Evolutionary conservation across 306 rosid species (phyloP), one percentile per base, ranked within the genome.

Genomic region (Urtica urens): DNA sequence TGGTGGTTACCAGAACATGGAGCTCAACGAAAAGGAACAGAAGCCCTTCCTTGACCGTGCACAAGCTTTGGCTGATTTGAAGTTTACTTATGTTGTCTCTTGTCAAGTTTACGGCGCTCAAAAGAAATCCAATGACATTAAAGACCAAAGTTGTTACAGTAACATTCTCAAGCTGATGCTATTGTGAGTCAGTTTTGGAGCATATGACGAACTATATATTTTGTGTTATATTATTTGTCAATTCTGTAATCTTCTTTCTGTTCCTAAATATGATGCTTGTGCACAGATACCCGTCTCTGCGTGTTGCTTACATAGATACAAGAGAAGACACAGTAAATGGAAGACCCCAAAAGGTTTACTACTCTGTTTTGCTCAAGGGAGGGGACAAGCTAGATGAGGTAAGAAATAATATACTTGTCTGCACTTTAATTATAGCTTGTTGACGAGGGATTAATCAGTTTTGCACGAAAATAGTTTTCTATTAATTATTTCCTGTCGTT

Each of bases 301-400:
- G 99, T 13, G 81, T 90, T 59, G 99, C 99, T 58, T 90, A 90
- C 72, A 79, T 90, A 29, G 99, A 90, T 73, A 82, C 72, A 75
- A 53, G 64, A 38, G 99, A 81, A 61, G 79, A 73, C 49, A 37
- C 76, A 14, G 68, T 64, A 61, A 51, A 42, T 29, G 78, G 76
- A 60, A 72, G 55, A 68, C 10, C 62, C 29, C 73, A 71, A 51
- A 81, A 77, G 63, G 25, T 52, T 19, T 71, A 77, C 62, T 85
- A 42, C 61, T 90, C 99, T 33, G 95, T 90, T 73, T 83, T 90
- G 59, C 85, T 90, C 72, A 90, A 90, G 80, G 99, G 99, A 59
- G 87, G 83, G 46, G 82, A 85, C 46, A 85, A 73, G 72, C 71
- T 76, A 51, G 99, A 90, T 61, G 87, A 90, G 99, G 99, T 90